phyloP scores from a whole-genome alignment of 352 stramenopile genomes.

The Thalassiosira tumida region DNA sequence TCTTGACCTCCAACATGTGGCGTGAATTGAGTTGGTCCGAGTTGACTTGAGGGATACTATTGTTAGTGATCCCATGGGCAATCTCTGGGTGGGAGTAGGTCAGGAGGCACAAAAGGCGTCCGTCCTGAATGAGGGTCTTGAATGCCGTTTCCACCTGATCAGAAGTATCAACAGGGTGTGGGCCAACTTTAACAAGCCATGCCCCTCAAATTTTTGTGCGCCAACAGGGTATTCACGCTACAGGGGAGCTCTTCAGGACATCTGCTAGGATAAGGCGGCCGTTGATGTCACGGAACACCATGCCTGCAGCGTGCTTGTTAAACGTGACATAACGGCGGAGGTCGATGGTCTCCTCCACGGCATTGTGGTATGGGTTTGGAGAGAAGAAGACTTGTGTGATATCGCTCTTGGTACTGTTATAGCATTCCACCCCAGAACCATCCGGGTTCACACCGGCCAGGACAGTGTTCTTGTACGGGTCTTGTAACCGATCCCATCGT shows the following conservation, averaged over 20 bases:
- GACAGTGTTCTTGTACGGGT: background rate
- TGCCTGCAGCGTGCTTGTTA: slow-evolving; percentile 13
- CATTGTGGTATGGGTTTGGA: slow-evolving; percentile 20
- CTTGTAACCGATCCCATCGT: too few relatives aligned
- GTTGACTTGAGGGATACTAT: slow-evolving; percentile 55
- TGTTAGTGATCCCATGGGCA: slow-evolving; percentile 25
- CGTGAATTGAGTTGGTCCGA: slow-evolving; percentile 56
- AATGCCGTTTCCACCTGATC: background rate
- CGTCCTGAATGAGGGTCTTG: too few relatives aligned
- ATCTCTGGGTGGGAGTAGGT: slow-evolving; percentile 53
- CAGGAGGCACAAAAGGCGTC: background rate
- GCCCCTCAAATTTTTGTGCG: slow-evolving; percentile 4
- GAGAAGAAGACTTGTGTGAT: slow-evolving; percentile 47
- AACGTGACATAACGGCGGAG: background rate
- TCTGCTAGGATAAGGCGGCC: background rate
- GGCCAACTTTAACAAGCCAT: slow-evolving; percentile 19
- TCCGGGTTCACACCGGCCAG: background rate
- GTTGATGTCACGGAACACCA: background rate
- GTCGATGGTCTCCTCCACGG: slow-evolving; percentile 26
- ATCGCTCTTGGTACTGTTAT: slow-evolving; percentile 18
- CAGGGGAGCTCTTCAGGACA: background rate
- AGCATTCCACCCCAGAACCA: background rate
- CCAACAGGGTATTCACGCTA: slow-evolving; percentile 33
- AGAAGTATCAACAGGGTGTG: background rate
- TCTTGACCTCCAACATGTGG: too few relatives aligned